Evolutionary conservation across 441 rosid species (phyloP).

Genomic region (Erysimum pusillum): DNA sequence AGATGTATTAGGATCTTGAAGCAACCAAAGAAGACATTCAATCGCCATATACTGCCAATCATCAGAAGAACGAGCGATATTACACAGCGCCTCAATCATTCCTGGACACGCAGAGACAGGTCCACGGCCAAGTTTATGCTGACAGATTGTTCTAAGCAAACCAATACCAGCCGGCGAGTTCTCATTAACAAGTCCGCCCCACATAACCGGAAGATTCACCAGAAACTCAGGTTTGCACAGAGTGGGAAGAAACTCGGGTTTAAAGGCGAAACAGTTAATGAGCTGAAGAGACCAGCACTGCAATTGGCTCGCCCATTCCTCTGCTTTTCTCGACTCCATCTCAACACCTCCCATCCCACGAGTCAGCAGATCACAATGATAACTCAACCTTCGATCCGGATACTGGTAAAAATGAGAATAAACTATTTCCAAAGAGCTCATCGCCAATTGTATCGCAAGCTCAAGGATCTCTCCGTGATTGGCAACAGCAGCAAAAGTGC

Average conservation of each 20-base stretch:
- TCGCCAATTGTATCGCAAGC: conserved; percentile 86
- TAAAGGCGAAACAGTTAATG: conserved; percentile 92
- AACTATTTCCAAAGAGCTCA: conserved; percentile 93
- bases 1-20: conserved; percentile 88
- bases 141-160: conserved; percentile 89
- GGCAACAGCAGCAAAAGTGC: conserved; percentile 80
- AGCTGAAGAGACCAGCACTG: conserved; percentile 99
- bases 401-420: conserved; percentile 91
- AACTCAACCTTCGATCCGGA: conserved; percentile 77
- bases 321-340: conserved; percentile 97
- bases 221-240: conserved; percentile 88
- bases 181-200: conserved; percentile 99
- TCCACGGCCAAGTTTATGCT: conserved; percentile 91
- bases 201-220: conserved; percentile 88
- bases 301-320: conserved; percentile 98
- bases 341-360: conserved; percentile 99
- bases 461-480: conserved; percentile 88
- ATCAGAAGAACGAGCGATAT: conserved; percentile 91
- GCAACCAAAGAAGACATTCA: conserved; percentile 95
- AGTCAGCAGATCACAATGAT: conserved; percentile 93
- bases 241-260: conserved; percentile 88
- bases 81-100: conserved; percentile 83
- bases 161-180: conserved; percentile 99
- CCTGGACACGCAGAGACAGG: conserved; percentile 88
- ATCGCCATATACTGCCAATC: conserved; percentile 98